Conservation (phyloP, 441 rosid species). For the Kokia cookei region DNA sequence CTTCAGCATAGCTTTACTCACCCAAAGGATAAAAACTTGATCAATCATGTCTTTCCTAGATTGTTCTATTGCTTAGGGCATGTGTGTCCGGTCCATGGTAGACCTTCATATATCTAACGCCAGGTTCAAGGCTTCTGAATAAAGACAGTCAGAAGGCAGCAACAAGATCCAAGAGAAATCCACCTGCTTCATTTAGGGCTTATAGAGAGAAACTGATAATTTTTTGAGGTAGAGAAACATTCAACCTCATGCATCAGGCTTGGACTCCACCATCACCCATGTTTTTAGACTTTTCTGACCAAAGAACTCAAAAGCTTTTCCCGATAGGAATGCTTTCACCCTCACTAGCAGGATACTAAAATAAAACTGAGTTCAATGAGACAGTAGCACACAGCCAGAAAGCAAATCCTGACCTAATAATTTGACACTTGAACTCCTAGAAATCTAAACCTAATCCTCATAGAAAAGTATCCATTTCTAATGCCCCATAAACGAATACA, state of each 20-base stretch:
- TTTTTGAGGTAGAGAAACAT: neutral
- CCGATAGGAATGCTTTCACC: too few relatives aligned
- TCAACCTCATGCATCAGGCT: neutral
- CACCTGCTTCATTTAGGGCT: neutral
- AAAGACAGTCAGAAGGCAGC: neutral
- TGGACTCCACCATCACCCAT: neutral
- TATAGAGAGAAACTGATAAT: neutral
- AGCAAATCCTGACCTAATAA: neutral
- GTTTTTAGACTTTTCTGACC: neutral
- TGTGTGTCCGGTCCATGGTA: neutral
- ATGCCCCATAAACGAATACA: neutral
- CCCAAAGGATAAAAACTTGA: neutral
- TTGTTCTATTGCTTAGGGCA: neutral
- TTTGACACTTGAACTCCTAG: neutral
- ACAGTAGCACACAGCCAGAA: neutral
- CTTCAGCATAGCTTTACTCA: neutral
- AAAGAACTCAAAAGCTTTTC: neutral
- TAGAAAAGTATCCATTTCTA: neutral
- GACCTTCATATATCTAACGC: neutral
- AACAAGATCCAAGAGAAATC: neutral
- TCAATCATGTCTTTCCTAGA: neutral
- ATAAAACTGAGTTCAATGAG: neutral
- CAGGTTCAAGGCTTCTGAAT: neutral
- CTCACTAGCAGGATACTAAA: neutral
- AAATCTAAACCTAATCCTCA: neutral